phyloP scores from a whole-genome alignment of 768 basidiomycete genomes.

The Ephemerocybe angulata region DNA sequence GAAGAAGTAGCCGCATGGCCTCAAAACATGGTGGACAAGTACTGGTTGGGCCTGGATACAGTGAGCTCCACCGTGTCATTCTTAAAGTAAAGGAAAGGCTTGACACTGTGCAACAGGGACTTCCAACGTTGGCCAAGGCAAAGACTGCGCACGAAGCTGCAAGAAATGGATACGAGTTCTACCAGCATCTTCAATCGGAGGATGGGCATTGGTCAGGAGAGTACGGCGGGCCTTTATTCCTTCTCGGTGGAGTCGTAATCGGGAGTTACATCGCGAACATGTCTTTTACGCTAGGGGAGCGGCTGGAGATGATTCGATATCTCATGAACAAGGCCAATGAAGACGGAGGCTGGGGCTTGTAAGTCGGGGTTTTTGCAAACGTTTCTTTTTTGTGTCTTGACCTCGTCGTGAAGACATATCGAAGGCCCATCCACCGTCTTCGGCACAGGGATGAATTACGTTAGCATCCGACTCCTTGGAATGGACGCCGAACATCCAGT shows the following conservation, averaged over 20 bases:
- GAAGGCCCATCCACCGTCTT: constrained; percentile 92
- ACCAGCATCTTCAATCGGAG: constrained; percentile 81
- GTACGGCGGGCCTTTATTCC: constrained; percentile 90
- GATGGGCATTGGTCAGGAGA: constrained; percentile 96
- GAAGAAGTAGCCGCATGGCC: constrained; percentile 64
- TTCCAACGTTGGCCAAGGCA: constrained; percentile 60
- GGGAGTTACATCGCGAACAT: constrained; percentile 86
- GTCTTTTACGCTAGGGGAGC: constrained; percentile 75
- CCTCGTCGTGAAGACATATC: constrained; percentile 62
- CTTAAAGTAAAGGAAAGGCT: no score
- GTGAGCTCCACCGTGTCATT: constrained; percentile 44
- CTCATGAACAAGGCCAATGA: constrained; percentile 79
- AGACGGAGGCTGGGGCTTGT: constrained; percentile 98
- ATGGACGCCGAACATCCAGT: constrained; percentile 82
- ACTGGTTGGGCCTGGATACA: constrained; percentile 80
- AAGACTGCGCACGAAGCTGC: constrained; percentile 75
- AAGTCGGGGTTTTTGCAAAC: no score
- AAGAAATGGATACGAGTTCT: constrained; percentile 83
- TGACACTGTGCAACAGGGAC: constrained; percentile 39
- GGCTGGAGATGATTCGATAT: constrained; percentile 88
- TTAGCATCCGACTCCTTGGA: constrained; percentile 80
- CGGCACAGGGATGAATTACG: constrained; percentile 92
- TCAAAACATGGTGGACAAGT: constrained; percentile 79
- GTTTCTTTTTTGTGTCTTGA: not conserved
- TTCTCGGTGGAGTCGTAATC: constrained; percentile 87